Evolutionary conservation across 2,329 filamentous ascomycete species (phyloP), one percentile per base, ranked within the genome.

Genomic region (Diaporthe amygdali): DNA sequence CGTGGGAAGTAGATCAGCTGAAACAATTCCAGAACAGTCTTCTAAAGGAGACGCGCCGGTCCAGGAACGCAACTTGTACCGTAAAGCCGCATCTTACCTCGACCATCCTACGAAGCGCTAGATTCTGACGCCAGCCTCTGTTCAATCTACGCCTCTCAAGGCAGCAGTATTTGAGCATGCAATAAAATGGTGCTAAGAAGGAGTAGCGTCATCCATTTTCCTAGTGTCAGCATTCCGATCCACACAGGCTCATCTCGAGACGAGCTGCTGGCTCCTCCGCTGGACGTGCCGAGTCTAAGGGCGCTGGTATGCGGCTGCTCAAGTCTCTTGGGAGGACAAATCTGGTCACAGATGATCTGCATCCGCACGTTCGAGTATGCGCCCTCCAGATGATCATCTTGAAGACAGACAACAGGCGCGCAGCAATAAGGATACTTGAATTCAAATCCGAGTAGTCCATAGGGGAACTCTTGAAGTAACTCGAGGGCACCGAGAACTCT

Each of bases 11-110:
- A 37, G 44, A 64, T 64, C 59, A 64, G 59, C 59, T 64, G 59
- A 37, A 49, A 49, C 59, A 64, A 64, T 49, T 64, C 59, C 44
- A 64, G 59, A 64, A 64, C 44, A 37, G 44, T 49, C 59, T 64
- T 37, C 30, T 37, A 25, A 34, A 37, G 15, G 15, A 14, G 44
- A 27, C 27, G 59, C 30, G 44, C 44, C 32, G 30, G 30, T 7
- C 7, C 37, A 41, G 27, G n/a, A 3, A 22, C 59, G n/a, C 59
- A 64, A 15, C 59, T 25, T 14, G 44, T 30, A 64, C n/a, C 30
- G 30, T n/a, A 30, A 30, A 37, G 44, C 59, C 32, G 59, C n/a
- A 9, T 37, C 59, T 37, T 20, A 22, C 55, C 59, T 25, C 59
- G 44, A 14, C 12, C 27, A 37, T 63, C 59, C 41, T 47, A 25